Evolutionary conservation across 805 yeast genomes (phyloP), one percentile per base, ranked within the genome.

Genomic region (Candida taoyuanica): DNA sequence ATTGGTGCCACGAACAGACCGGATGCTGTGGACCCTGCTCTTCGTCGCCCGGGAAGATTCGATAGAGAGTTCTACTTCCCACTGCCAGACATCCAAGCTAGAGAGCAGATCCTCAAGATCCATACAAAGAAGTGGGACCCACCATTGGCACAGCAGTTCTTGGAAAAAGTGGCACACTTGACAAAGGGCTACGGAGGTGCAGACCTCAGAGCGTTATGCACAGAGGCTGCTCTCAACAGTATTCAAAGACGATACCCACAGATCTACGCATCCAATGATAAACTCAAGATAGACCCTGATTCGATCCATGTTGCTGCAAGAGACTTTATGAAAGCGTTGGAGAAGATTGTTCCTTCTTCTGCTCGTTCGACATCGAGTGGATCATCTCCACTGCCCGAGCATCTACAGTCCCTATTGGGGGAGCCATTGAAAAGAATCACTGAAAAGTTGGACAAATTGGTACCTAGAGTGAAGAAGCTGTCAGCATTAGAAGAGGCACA

Each of bases 141-240:
- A 11, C 82, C 85, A 3, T 62, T 85, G 40, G 58, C 76, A 6
- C 64, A 64, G 0, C 62, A 56, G 5, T 84, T 93, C 47, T 51
- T 86, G 8, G 68, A 70, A 5, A 77, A 78, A 38, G 68, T 93
- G 25, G 91, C 97, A 0, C 69, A 70, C 16, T 63, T 86, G 40
- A 91, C 98, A 0, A 91, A 89, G 58, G 98, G 98, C 0, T 93
- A 85, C 55, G 98, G 98, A 33, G 98, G 98, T 66, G 98, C 98
- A 3, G 98, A 93, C 60, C 66, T 93, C 46, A 68, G 96, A 39
- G 96, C 98, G 0, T 65, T 93, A 21, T 88, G 98, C 59, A 91
- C 98, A 0, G 98, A 93, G 58, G 89, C 97, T 21, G 98, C 98
- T 0, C 68, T 93, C 45, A 81, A 83, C 52, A 81, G 96, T 52